Conservation (phyloP, 345 rosid species). For the Bruguiera sexangula region DNA sequence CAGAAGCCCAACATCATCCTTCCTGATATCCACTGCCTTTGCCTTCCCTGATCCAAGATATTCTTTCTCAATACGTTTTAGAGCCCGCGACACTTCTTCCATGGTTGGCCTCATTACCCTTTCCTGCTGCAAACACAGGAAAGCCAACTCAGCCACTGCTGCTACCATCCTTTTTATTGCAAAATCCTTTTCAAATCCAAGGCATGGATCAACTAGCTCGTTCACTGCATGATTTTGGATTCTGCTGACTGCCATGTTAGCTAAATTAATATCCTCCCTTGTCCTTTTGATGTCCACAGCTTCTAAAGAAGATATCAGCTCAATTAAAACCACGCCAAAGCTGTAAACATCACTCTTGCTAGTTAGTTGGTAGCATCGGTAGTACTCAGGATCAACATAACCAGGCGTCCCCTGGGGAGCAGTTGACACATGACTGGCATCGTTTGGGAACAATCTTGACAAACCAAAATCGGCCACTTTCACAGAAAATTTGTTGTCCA, state of each 20-base stretch:
- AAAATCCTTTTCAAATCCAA: slow-evolving; percentile 53
- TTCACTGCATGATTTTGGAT: slow-evolving; percentile 60
- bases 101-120: slow-evolving; percentile 73
- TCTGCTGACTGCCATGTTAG: slow-evolving; percentile 68
- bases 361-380: slow-evolving; percentile 72
- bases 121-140: slow-evolving; percentile 75
- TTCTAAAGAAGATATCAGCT: slow-evolving; percentile 58
- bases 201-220: slow-evolving; percentile 64
- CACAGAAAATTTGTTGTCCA: slow-evolving; percentile 50
- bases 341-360: slow-evolving; percentile 90
- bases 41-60: slow-evolving; percentile 24
- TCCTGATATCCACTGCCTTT: slow-evolving; percentile 38
- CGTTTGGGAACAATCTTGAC: slow-evolving; percentile 66
- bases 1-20: slow-evolving; percentile 51
- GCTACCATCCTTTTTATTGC: slow-evolving; percentile 39
- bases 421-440: slow-evolving; percentile 82
- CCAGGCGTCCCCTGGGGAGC: slow-evolving; percentile 98
- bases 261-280: slow-evolving; percentile 61
- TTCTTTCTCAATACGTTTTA: slow-evolving; percentile 43
- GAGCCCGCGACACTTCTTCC: slow-evolving; percentile 54
- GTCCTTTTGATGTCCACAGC: slow-evolving; percentile 74
- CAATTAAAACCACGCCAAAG: slow-evolving; percentile 78
- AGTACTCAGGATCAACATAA: slow-evolving; percentile 84
- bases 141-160: slow-evolving; percentile 64
- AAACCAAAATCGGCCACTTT: slow-evolving; percentile 96